phyloP scores from a whole-genome alignment of 2,329 filamentous ascomycete species.

The Fusarium mexicanum region DNA sequence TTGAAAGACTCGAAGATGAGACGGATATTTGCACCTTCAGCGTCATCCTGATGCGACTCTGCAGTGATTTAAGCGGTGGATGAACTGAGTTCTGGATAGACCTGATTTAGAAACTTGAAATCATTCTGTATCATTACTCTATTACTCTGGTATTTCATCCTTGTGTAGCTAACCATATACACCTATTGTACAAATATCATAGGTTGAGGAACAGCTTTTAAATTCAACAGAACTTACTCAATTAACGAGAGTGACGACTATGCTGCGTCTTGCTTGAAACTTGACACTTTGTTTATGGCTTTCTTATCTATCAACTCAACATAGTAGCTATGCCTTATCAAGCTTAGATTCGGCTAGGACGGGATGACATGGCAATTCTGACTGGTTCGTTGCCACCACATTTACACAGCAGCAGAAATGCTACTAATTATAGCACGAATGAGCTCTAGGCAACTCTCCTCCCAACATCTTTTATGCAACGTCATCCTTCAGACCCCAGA shows the following conservation, averaged over 20 bases:
- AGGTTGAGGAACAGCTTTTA: too few species aligned
- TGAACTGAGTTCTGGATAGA: not conserved
- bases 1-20: not conserved
- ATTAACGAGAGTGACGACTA: not conserved
- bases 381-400: not conserved
- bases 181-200: not conserved
- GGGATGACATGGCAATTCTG: not conserved
- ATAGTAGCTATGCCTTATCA: not conserved
- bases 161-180: too few species aligned
- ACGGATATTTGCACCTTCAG: not conserved
- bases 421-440: not conserved
- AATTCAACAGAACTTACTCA: not conserved
- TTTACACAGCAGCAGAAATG: not conserved
- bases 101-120: not conserved
- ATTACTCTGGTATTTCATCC: too few species aligned
- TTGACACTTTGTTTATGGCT: too few species aligned
- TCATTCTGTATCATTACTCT: not conserved
- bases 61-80: not conserved
- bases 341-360: not conserved
- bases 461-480: not conserved
- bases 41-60: not conserved
- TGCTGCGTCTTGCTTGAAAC: too few species aligned
- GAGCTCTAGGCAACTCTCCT: not conserved
- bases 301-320: not conserved
- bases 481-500: not conserved